A percentile compares a stretch with the other conserved stretches of the same genome.
These are phyloP conservation scores for Elsinoe batatas DNA, from an alignment of 2,329 filamentous ascomycete genomes.

Conservation along the genomic window DNA sequence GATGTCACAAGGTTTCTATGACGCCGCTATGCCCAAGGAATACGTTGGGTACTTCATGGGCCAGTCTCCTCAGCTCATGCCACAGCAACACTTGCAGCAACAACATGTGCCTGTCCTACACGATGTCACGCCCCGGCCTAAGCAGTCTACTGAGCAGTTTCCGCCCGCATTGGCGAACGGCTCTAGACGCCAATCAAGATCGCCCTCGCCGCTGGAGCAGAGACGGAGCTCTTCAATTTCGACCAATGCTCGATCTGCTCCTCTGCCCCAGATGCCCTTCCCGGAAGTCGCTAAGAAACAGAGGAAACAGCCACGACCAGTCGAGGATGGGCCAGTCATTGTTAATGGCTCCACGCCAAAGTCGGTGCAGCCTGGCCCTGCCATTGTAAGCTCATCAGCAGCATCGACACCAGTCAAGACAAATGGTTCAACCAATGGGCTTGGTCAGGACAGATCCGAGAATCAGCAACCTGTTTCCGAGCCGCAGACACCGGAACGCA, in stretches of 20 bases:
- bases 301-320: neutral
- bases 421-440: neutral
- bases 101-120: constrained; percentile 25
- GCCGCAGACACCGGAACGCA: constrained; percentile 10
- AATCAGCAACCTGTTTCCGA: neutral
- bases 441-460: neutral
- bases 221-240: constrained; percentile 31
- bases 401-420: neutral
- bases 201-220: constrained; percentile 39
- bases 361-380: neutral
- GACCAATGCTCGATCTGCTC: constrained; percentile 21
- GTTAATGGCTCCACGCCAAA: constrained; percentile 30
- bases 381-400: neutral
- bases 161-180: constrained; percentile 25
- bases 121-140: constrained; percentile 33
- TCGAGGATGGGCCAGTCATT: constrained; percentile 29
- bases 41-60: constrained; percentile 42
- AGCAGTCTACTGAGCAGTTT: constrained; percentile 35
- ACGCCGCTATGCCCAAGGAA: constrained; percentile 37
- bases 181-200: constrained; percentile 31
- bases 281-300: constrained; percentile 12
- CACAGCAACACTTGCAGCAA: constrained; percentile 21
- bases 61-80: constrained; percentile 32
- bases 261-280: constrained; percentile 10
- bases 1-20: constrained; percentile 14